Evolutionary conservation across 345 rosid species (phyloP).

Genomic region (Reutealis trisperma): DNA sequence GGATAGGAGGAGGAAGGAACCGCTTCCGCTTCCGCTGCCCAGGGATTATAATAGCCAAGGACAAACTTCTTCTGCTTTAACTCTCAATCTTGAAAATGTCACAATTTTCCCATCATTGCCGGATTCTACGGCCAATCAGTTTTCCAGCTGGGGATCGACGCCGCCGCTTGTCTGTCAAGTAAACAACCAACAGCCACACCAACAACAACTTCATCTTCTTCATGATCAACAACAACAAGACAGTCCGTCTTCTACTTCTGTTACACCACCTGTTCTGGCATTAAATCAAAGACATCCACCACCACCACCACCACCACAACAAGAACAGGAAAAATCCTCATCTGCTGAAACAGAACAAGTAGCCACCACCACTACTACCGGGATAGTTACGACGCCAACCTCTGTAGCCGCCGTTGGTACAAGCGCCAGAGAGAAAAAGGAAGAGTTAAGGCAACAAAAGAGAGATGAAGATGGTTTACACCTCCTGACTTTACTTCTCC

Average conservation of each 20-base stretch:
- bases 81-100: conserved; percentile 34
- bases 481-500: conserved; percentile 85
- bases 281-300: conserved; percentile 31
- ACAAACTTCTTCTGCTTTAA: conserved; percentile 31
- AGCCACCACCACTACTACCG: conserved; percentile 30
- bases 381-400: conserved; percentile 22
- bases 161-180: conserved; percentile 25
- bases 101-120: conserved; percentile 22
- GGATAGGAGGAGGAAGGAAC: conserved; percentile 35
- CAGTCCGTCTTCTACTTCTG: conserved; percentile 24
- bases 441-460: conserved; percentile 73
- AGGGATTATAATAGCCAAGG: conserved; percentile 24
- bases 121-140: conserved; percentile 27
- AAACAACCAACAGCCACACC: conserved; percentile 20
- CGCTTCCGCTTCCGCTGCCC: conserved; percentile 10
- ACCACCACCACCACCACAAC: conserved; percentile 6
- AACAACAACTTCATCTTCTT: conserved; percentile 5
- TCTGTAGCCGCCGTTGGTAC: conserved; percentile 21
- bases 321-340: conserved; percentile 52
- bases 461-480: conserved; percentile 91
- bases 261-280: conserved; percentile 31
- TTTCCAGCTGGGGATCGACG: conserved; percentile 32
- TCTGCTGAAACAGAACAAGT: conserved; percentile 44
- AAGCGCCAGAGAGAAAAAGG: conserved; percentile 52
- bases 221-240: conserved; percentile 6